These are phyloP conservation scores for Cymbidium sinense DNA, from an alignment of 106 monocot species.

Conservation along the genomic window DNA sequence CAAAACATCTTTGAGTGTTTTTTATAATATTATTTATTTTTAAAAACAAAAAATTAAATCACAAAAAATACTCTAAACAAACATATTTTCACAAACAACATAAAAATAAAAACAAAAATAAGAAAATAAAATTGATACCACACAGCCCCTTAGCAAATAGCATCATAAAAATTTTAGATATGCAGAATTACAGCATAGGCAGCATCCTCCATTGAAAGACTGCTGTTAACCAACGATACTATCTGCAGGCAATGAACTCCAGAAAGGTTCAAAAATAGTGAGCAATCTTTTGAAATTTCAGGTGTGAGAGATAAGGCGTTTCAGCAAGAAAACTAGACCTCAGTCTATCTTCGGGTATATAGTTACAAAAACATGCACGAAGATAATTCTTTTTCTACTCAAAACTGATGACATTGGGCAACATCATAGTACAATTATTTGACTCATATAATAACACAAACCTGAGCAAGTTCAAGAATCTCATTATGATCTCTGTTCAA, in stretches of 20 bases:
- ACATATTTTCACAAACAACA: no score
- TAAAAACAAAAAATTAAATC: no score
- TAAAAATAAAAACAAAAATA: no score
- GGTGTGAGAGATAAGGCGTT: background rate
- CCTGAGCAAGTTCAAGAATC: constrained; percentile 97
- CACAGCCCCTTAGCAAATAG: constrained; percentile 1
- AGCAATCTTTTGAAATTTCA: background rate
- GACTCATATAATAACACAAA: constrained; percentile 20
- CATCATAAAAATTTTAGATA: background rate
- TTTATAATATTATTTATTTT: no score
- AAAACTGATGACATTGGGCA: background rate
- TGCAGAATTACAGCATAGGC: background rate
- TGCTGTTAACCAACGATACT: background rate
- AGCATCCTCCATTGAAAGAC: background rate
- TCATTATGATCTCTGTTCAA: constrained; percentile 96
- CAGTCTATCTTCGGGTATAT: no score
- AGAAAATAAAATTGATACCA: no score
- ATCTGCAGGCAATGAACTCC: background rate
- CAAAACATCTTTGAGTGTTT: no score
- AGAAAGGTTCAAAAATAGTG: background rate
- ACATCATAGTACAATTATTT: background rate
- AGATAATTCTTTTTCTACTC: background rate
- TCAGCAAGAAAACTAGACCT: background rate
- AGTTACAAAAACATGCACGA: background rate
- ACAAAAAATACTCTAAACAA: no score